phyloP scores from a whole-genome alignment of 805 yeast species.

The Yamadazyma sp. region DNA sequence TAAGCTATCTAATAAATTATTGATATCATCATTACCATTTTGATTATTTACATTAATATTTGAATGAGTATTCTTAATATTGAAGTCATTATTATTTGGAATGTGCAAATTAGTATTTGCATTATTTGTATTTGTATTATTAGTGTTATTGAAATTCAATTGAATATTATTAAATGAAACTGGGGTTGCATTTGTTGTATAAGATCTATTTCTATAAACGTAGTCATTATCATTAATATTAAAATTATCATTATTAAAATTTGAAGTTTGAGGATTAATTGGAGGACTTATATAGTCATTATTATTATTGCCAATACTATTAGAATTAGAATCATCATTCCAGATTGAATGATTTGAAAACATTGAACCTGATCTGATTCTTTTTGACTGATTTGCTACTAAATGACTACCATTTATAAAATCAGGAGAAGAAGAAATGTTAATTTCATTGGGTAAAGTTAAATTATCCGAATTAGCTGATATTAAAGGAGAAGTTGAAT shows the following conservation, averaged over 20 bases:
- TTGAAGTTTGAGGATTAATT: conserved; percentile 10
- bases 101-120: conserved; percentile 17
- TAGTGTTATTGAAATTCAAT: conserved; percentile 2
- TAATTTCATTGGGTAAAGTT: conserved; percentile 6
- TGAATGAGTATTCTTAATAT: too few species aligned
- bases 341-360: conserved; percentile 53
- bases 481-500: conserved; percentile 18
- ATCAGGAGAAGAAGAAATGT: conserved; percentile 7
- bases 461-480: conserved; percentile 6
- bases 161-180: conserved; percentile 6
- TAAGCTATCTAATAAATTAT: conserved; percentile 29
- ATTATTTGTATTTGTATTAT: conserved; percentile 1
- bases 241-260: conserved; percentile 6
- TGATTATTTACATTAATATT: not conserved
- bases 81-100: not conserved
- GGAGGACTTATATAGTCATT: conserved; percentile 12
- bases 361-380: conserved; percentile 58
- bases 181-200: conserved; percentile 44
- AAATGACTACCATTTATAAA: conserved; percentile 4
- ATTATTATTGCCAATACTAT: not conserved
- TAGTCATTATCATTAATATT: conserved; percentile 1
- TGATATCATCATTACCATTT: conserved; percentile 24
- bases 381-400: conserved; percentile 13
- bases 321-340: conserved; percentile 41
- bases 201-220: conserved; percentile 43